A percentile compares a stretch with the other conserved stretches of the same genome.
phyloP scores from a whole-genome alignment of 1,139 yeast genomes.

The Geotrichum armillariae region DNA sequence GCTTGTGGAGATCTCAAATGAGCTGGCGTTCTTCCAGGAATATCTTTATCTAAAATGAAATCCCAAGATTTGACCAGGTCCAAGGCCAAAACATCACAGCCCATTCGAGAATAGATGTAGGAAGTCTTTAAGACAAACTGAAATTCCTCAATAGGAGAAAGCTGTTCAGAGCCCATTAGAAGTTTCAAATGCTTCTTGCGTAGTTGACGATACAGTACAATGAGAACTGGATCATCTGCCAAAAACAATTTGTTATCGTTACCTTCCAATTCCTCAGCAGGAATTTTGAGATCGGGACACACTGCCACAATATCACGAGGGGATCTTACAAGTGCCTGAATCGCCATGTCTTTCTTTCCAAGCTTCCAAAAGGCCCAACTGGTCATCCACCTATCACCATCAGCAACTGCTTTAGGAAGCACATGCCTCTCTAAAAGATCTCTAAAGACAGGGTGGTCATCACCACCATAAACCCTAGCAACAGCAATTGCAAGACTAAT shows the following conservation, averaged over 20 bases:
- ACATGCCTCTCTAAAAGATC: slow-evolving; percentile 53
- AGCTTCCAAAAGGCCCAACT: slow-evolving; percentile 82
- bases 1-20: slow-evolving; percentile 1
- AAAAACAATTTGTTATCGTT: slow-evolving; percentile 49
- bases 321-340: slow-evolving; percentile 26
- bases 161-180: slow-evolving; percentile 41
- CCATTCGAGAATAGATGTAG: slow-evolving; percentile 78
- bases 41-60: slow-evolving; percentile 43
- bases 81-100: slow-evolving; percentile 78
- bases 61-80: slow-evolving; percentile 67
- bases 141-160: slow-evolving; percentile 46
- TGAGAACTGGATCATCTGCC: slow-evolving; percentile 79
- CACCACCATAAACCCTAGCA: slow-evolving; percentile 70
- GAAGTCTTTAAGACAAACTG: slow-evolving; percentile 62
- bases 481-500: slow-evolving; percentile 74
- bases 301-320: slow-evolving; percentile 21
- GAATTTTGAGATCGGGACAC: slow-evolving; percentile 10
- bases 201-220: slow-evolving; percentile 62
- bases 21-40: neutral
- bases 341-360: slow-evolving; percentile 26
- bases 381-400: slow-evolving; percentile 79
- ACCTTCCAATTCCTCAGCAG: slow-evolving; percentile 27
- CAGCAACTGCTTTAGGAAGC: slow-evolving; percentile 55
- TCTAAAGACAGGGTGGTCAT: slow-evolving; percentile 52
- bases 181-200: slow-evolving; percentile 50